These are phyloP conservation scores for Beta macrorhiza DNA, from an alignment of 179 eudicot genomes.

Conservation along the genomic window DNA sequence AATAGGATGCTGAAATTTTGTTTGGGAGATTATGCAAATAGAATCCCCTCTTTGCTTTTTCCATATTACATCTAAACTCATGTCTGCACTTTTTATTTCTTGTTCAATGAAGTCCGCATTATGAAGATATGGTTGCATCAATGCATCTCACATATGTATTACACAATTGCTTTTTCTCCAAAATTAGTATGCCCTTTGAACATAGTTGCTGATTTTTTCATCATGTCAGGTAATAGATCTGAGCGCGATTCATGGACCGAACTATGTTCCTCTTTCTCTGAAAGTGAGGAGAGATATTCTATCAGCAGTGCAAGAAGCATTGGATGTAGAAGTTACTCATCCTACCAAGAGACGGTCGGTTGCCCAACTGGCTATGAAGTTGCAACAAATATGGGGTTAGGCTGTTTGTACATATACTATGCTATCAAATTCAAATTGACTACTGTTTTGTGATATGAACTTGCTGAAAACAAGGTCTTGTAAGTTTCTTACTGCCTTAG, in stretches of 20 bases:
- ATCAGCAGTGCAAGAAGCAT: conserved; percentile 57
- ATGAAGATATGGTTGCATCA: background rate
- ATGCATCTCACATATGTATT: background rate
- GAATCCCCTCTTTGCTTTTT: background rate
- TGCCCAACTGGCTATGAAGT: conserved; percentile 50
- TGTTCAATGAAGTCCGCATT: background rate
- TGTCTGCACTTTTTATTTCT: background rate
- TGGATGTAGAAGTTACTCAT: conserved; percentile 45
- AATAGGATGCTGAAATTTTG: background rate
- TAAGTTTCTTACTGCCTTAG: background rate
- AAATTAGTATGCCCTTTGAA: background rate
- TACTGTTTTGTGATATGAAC: background rate
- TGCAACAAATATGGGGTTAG: conserved; percentile 65
- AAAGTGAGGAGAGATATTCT: conserved; percentile 59
- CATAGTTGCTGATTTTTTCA: background rate
- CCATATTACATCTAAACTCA: too few species aligned
- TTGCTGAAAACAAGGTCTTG: background rate
- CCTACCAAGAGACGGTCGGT: conserved; percentile 60
- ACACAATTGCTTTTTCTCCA: too few species aligned
- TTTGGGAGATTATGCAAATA: background rate
- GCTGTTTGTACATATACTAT: background rate
- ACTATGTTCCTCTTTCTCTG: conserved; percentile 53
- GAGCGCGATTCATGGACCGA: conserved; percentile 56
- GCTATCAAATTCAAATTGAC: background rate
- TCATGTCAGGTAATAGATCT: conserved; percentile 60